A percentile compares a stretch with the other conserved stretches of the same genome.
Evolutionary conservation across 2,329 filamentous ascomycete species (phyloP).

Genomic region (Nemania diffusa): DNA sequence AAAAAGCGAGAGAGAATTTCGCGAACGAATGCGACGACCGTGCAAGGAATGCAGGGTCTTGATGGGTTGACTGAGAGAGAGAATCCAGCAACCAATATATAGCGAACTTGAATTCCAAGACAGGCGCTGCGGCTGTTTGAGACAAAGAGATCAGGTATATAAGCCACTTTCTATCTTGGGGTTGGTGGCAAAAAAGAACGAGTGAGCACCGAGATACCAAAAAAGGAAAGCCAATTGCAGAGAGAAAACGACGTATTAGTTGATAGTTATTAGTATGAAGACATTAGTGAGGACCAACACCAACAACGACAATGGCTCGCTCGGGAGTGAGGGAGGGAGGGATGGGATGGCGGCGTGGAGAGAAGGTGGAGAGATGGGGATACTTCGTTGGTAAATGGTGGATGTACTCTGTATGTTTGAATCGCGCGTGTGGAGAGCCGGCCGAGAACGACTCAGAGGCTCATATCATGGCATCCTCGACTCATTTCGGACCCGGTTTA

Average conservation of each 20-base stretch:
- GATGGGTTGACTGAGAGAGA: slow-evolving; percentile 25
- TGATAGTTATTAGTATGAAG: slow-evolving; percentile 33
- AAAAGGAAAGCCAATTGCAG: slow-evolving; percentile 26
- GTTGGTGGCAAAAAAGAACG: slow-evolving; percentile 31
- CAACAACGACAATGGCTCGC: slow-evolving; percentile 22
- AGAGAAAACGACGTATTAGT: slow-evolving; percentile 27
- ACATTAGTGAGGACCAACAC: slow-evolving; percentile 24
- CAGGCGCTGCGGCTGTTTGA: slow-evolving; percentile 43
- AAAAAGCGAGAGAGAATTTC: slow-evolving; percentile 23
- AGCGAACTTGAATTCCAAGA: slow-evolving; percentile 46
- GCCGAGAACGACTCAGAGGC: slow-evolving; percentile 21
- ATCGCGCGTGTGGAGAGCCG: slow-evolving; percentile 33
- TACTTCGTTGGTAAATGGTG: slow-evolving; percentile 5
- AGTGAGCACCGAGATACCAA: slow-evolving; percentile 37
- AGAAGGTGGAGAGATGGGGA: slow-evolving; percentile 17
- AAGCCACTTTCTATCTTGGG: slow-evolving; percentile 39
- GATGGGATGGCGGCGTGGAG: slow-evolving; percentile 14
- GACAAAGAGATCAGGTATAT: slow-evolving; percentile 40
- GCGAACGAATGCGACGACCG: slow-evolving; percentile 32
- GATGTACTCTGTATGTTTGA: slow-evolving; percentile 25
- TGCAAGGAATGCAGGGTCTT: slow-evolving; percentile 48
- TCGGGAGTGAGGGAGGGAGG: slow-evolving; percentile 8
- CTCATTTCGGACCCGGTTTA: too few species aligned
- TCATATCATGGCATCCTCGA: not conserved
- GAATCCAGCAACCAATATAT: slow-evolving; percentile 43